phyloP scores from a whole-genome alignment of 768 basidiomycete genomes.

The Pleurotus tuoliensis region DNA sequence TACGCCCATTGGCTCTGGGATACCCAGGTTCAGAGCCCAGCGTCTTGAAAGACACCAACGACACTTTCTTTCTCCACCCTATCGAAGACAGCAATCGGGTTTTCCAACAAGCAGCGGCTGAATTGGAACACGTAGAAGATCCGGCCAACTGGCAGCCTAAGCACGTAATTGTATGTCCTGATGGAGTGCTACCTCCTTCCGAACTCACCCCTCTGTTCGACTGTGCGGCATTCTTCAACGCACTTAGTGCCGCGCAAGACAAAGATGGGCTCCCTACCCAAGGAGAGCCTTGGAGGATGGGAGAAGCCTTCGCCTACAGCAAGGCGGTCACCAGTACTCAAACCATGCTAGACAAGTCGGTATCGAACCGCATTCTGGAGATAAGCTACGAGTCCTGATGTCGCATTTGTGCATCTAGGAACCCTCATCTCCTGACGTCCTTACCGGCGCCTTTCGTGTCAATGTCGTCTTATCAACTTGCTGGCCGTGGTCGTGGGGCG shows the following conservation, averaged over 20 bases:
- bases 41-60: conserved; percentile 60
- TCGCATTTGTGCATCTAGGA: conserved; percentile 42
- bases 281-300: conserved; percentile 48
- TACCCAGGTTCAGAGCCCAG: conserved; percentile 27
- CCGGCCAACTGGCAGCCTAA: conserved; percentile 40
- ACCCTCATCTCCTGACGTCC: conserved; percentile 61
- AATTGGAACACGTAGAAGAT: conserved; percentile 17
- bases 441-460: conserved; percentile 79
- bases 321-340: conserved; percentile 94
- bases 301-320: conserved; percentile 80
- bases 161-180: conserved; percentile 49
- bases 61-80: conserved; percentile 63
- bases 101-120: conserved; percentile 19
- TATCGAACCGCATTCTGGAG: conserved; percentile 1
- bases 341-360: conserved; percentile 89
- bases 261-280: conserved; percentile 19
- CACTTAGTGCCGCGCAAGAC: conserved; percentile 35
- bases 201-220: conserved; percentile 74
- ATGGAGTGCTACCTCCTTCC: conserved; percentile 41
- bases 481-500: conserved; percentile 82
- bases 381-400: not conserved
- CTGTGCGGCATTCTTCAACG: conserved; percentile 52
- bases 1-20: conserved; percentile 29
- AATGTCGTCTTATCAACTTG: conserved; percentile 82
- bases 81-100: conserved; percentile 27